Evolutionary conservation across 208 protist species (phyloP), one percentile per base, ranked within the genome.

Genomic region (Novymonas esmeraldas): DNA sequence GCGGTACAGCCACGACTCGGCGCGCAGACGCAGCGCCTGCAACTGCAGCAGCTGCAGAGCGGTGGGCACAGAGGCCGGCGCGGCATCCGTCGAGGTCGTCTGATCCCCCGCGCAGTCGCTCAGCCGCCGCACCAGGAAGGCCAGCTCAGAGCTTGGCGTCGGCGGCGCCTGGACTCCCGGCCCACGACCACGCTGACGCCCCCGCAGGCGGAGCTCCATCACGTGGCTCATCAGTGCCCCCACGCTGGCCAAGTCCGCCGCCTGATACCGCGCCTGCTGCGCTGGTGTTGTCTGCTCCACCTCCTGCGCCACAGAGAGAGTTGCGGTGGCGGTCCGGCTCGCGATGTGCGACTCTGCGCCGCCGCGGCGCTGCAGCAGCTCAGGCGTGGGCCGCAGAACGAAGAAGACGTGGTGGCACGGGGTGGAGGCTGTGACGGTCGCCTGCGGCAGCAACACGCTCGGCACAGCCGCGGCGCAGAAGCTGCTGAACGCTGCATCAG

Each of bases 21-120:
- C 82, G 34, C 87, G 87, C 22, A 95, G 77, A 20, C 81, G 82
- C 45, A 95, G 49, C 0, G 85, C 87, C 63, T 95, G 90, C 20
- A 95, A 69, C 56, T 92, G 87, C 24, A 68, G 67, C 11, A 90
- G 67, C 29, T 81, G 81, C 33, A 85, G 69, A 50, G 76, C 90
- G 46, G 73, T 78, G 6, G 77, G 76, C 49, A 24, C 26, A 24
- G 45, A 18, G 18, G 55, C 16, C 13, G 48, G 2, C 5, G 64
- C 50, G 5, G 48, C 42, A 14, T 6, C 3, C 2, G 18, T 13
- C 34, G 16, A 34, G 18, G 24, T 55, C 7, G 31, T 26, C 28
- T n/a, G n/a, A n/a, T n/a, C n/a, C n/a, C 41, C 11, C 14, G 22
- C 57, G 33, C 70, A 78, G n/a, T 64, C 71, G 50, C 49, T 36